These are phyloP conservation scores for Candida argentea DNA, from an alignment of 805 yeast species.

Conservation along the genomic window DNA sequence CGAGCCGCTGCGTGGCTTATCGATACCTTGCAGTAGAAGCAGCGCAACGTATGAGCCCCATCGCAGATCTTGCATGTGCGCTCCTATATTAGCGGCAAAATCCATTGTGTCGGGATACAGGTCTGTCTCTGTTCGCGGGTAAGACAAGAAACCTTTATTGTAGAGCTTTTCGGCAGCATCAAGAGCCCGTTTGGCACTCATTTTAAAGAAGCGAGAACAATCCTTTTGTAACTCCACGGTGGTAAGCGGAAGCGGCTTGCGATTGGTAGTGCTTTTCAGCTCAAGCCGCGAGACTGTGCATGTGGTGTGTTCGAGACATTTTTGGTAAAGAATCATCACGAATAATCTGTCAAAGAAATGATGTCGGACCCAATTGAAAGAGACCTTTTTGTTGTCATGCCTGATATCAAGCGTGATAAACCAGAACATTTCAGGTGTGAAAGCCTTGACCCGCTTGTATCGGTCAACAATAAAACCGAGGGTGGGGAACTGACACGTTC, in stretches of 20 bases:
- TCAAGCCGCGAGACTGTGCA: slow-evolving; percentile 44
- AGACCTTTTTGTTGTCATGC: slow-evolving; percentile 27
- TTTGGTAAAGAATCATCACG: slow-evolving; percentile 55
- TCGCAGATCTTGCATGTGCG: slow-evolving; percentile 40
- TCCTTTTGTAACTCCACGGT: slow-evolving; percentile 89
- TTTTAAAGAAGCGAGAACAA: slow-evolving; percentile 63
- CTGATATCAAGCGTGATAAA: slow-evolving; percentile 43
- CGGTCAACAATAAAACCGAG: slow-evolving; percentile 94
- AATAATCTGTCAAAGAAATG: slow-evolving; percentile 64
- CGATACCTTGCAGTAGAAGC: slow-evolving; percentile 28
- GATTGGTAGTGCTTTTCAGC: slow-evolving; percentile 60
- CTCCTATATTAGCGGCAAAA: slow-evolving; percentile 45
- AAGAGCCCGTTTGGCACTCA: slow-evolving; percentile 74
- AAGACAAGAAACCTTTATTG: slow-evolving; percentile 77
- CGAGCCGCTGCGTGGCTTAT: slow-evolving; percentile 68
- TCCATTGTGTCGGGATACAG: slow-evolving; percentile 72
- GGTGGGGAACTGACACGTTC: slow-evolving; percentile 94
- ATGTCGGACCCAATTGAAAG: slow-evolving; percentile 63
- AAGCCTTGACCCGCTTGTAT: slow-evolving; percentile 61
- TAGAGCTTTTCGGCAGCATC: slow-evolving; percentile 76
- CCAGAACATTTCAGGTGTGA: slow-evolving; percentile 79
- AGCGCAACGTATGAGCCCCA: slow-evolving; percentile 70
- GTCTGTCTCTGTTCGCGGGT: slow-evolving; percentile 98
- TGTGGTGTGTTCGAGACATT: slow-evolving; percentile 41
- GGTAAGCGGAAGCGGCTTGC: slow-evolving; percentile 83